Evolutionary conservation across 768 basidiomycete genomes (phyloP), one percentile per base, ranked within the genome.

Genomic region (Naganishia antarctica): DNA sequence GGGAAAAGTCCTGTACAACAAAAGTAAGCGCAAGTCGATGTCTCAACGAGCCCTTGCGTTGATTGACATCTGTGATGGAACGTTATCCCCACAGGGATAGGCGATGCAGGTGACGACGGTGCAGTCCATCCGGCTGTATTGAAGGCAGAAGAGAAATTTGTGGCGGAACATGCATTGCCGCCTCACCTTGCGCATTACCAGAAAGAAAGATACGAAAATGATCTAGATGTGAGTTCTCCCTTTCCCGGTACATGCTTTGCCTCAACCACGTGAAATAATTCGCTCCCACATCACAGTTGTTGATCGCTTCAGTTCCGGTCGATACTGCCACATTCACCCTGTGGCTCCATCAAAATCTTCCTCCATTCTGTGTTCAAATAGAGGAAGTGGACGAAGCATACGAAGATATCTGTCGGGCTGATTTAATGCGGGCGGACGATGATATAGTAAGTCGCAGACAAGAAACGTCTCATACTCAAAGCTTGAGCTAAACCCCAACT

Each of bases 301-400:
- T 97, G 3, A 89, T 88, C 72, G 84, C 87, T 0, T 71, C 76
- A 0, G 68, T 75, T 0, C 91, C 94, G 0, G 87, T 98, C 61
- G 96, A 99, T 77, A 85, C 90, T 0, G 90, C 89, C 1, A 80
- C 97, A 1, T 88, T 92, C 67, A 87, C 87, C 2, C 77, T 94
- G 7, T 99, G 97, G 73, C 81, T 93, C 9, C 96, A 99, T 69
- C 92, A 98, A 76, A 98, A 96, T 73, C 91, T 93, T 69, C 83
- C 87, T 0, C 86, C 87, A 62, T 98, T 90, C 72, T 92, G 89
- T 72, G 80, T 82, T 44, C 84, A 87, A 40, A 76, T 91, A 4
- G 89, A 91, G 7, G 82, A 97, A 60, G 68, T 70, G 4, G 62
- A 68, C 5, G 58, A 60, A 0, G 69, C 68, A 1, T 23, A 67